Base-by-base conservation (phyloP, 331 rosid genomes). In the Prunus yedoensis region DNA sequence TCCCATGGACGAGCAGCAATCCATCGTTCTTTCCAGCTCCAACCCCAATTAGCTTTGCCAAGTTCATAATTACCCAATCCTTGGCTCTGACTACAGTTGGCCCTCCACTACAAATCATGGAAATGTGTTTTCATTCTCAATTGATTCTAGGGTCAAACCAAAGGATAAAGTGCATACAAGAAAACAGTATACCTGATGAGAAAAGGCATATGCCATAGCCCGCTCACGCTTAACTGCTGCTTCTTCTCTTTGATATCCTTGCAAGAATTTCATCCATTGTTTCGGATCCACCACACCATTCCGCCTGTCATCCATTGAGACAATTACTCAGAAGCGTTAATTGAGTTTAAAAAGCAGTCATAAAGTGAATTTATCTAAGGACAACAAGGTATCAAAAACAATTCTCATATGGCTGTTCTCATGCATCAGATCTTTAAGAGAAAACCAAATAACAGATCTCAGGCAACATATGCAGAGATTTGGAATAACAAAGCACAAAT, bases 21-120 rank as follows among this genome's bases (percentile, higher is more conserved):
- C 97, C 99, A 94, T 43, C 99, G 91, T 56, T 92, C 99, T 79
- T 92, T 92, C 99, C 99, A 94, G 88, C 97, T 94, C 99, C 99
- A 94, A 74, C 99, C 99, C 99, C 99, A 94, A 75, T 88, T 91
- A 70, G 92, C 82, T 83, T 90, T 92, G 63, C 88, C 78, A 35
- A 89, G 83, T 82, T 92, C 97, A 78, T 81, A 88, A 73, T 46
- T 84, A 32, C 96, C 97, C 66, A 87, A 87, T 57, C 82, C 81
- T 81, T 91, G 91, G 84, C 88, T 88, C 76, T 87, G 96, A 79
- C 91, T 90, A 65, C 91, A 80, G 76, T 95, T 92, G 77, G 96
- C 97, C 79, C 99, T 92, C 99, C 99, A 95, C 99, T 95, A 72
- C 67, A 76, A 76, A 75, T 78, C 84, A 84, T 63, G 70, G 73